phyloP scores from a whole-genome alignment of 1,139 yeast genomes.

The Spencermartinsiella ligniputridi region DNA sequence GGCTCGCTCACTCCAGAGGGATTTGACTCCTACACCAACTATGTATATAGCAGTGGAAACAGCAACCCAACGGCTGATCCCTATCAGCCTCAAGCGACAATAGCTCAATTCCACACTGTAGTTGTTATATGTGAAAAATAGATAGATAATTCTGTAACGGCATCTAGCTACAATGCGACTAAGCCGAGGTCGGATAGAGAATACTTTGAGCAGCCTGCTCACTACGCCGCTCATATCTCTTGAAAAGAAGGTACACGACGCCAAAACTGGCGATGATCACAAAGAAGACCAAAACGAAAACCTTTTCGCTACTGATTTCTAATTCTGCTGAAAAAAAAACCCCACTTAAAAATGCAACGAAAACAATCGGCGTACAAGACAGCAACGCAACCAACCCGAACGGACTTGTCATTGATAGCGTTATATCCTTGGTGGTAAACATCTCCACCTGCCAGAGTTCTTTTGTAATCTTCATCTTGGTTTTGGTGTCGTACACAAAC shows the following conservation, averaged over 20 bases:
- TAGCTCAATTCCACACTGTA: too few species aligned
- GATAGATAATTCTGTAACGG: neutral
- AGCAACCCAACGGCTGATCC: too few species aligned
- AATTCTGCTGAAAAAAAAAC: neutral
- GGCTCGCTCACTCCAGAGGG: too few species aligned
- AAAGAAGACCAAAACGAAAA: neutral
- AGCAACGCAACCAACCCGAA: neutral
- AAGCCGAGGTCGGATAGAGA: neutral
- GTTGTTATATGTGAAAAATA: too few species aligned
- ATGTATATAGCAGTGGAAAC: too few species aligned
- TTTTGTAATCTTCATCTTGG: slow-evolving; percentile 1
- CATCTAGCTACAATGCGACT: neutral
- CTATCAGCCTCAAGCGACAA: too few species aligned
- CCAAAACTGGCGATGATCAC: neutral
- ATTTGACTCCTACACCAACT: too few species aligned
- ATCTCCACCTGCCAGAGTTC: slow-evolving; percentile 2
- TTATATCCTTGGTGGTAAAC: neutral
- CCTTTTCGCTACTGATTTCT: neutral
- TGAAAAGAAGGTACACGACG: neutral
- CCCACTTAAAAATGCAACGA: neutral
- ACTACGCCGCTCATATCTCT: neutral
- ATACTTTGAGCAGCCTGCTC: neutral
- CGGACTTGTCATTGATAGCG: neutral
- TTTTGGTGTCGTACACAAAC: slow-evolving; percentile 3
- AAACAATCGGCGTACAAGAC: neutral